phyloP scores from a whole-genome alignment of 1,139 yeast genomes.

The Diutina sp. region DNA sequence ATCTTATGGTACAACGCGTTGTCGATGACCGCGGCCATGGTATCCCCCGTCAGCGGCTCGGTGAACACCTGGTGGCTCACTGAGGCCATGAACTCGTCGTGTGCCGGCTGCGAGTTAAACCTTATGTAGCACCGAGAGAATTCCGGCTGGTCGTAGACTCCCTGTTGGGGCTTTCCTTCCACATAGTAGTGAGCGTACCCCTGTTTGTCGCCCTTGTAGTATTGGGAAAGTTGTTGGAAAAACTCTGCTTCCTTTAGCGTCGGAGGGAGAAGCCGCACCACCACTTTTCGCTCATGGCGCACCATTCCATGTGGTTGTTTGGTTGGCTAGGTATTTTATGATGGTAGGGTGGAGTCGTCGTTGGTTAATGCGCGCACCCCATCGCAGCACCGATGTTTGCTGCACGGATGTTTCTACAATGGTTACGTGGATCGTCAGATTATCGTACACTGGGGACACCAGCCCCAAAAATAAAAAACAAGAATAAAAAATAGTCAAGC shows the following conservation, averaged over 20 bases:
- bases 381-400: neutral
- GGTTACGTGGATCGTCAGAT: neutral
- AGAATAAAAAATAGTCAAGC: no score
- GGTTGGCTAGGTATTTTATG: neutral
- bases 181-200: neutral
- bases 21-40: neutral
- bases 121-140: neutral
- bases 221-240: neutral
- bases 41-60: neutral
- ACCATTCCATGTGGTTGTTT: neutral
- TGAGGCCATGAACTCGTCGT: neutral
- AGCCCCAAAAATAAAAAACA: neutral
- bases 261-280: neutral
- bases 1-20: neutral
- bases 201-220: neutral
- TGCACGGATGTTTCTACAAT: no score
- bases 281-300: neutral
- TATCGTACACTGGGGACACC: neutral
- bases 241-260: neutral
- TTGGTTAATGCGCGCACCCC: neutral
- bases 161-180: neutral
- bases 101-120: neutral
- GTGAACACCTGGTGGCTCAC: neutral
- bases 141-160: neutral
- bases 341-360: neutral